Evolutionary conservation across 768 basidiomycete genomes (phyloP).

Genomic region (Tephrocybe sp.): DNA sequence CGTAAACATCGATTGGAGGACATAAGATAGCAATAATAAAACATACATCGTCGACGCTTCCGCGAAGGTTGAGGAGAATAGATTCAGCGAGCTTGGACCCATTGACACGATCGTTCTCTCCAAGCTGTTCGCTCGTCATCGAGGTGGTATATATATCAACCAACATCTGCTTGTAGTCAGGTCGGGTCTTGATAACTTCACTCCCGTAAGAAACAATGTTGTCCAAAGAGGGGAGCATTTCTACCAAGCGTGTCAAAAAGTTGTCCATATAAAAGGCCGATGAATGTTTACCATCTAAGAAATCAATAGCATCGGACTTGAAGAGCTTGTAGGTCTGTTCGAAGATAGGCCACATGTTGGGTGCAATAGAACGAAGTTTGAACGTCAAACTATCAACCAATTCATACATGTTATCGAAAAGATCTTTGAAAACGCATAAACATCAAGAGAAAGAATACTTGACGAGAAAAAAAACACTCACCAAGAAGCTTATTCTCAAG

Average conservation of each 20-base stretch:
- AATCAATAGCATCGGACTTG: constrained; percentile 82
- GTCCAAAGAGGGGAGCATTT: constrained; percentile 86
- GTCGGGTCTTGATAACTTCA: constrained; percentile 66
- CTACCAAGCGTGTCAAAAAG: constrained; percentile 28
- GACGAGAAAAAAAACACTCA: constrained; percentile 27
- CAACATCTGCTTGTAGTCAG: constrained; percentile 76
- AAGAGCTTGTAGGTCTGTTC: constrained; percentile 80
- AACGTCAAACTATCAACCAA: constrained; percentile 83
- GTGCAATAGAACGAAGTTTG: constrained; percentile 71
- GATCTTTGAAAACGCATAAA: constrained; percentile 43
- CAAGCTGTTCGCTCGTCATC: constrained; percentile 66
- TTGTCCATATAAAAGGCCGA: background rate
- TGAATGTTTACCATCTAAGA: constrained; percentile 67
- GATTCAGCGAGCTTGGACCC: constrained; percentile 86
- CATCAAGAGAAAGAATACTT: background rate
- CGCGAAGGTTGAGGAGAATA: constrained; percentile 74
- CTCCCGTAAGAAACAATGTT: constrained; percentile 86
- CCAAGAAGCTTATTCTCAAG: constrained; percentile 77
- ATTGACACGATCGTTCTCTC: constrained; percentile 80
- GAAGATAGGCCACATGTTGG: constrained; percentile 85
- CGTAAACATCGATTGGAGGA: constrained; percentile 3
- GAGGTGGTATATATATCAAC: constrained; percentile 81
- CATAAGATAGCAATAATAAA: background rate
- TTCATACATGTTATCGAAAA: constrained; percentile 87
- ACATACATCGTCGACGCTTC: constrained; percentile 75